phyloP scores from a whole-genome alignment of 768 basidiomycete genomes.

The Russula olivacea region DNA sequence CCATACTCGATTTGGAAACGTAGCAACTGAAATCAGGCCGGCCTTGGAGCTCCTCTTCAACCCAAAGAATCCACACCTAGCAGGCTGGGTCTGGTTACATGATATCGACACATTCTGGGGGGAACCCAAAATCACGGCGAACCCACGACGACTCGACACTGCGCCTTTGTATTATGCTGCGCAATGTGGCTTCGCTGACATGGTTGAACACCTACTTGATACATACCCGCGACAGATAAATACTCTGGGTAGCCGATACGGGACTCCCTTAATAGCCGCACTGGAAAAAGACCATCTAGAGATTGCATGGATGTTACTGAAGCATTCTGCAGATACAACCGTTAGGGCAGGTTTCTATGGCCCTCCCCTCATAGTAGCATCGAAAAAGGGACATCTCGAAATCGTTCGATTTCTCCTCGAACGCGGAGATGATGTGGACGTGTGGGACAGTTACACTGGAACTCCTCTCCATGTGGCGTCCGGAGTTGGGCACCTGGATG shows the following conservation, averaged over 20 bases:
- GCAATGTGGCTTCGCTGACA: background rate
- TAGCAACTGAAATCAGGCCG: background rate
- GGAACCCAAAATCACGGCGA: background rate
- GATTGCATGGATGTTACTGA: constrained; percentile 7
- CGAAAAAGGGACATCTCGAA: constrained; percentile 10
- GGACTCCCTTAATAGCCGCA: constrained; percentile 11
- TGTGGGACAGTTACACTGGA: constrained; percentile 11
- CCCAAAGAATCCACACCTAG: constrained; percentile 10
- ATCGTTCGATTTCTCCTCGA: constrained; percentile 7
- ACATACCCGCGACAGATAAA: constrained; percentile 5
- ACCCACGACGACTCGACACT: background rate
- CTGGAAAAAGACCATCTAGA: constrained; percentile 9
- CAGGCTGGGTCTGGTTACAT: constrained; percentile 15
- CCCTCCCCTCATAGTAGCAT: constrained; percentile 1
- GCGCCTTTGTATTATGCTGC: constrained; percentile 14
- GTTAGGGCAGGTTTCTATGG: constrained; percentile 9
- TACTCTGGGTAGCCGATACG: constrained; percentile 9
- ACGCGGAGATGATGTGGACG: constrained; percentile 2
- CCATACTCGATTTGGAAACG: constrained; percentile 12
- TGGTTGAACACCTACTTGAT: background rate
- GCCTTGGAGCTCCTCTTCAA: constrained; percentile 8
- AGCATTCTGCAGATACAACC: background rate
- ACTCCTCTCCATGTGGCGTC: constrained; percentile 10
- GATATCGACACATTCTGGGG: constrained; percentile 8
- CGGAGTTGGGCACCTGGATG: constrained; percentile 2